phyloP scores from a whole-genome alignment of 441 rosid species.

The Hura crepitans region DNA sequence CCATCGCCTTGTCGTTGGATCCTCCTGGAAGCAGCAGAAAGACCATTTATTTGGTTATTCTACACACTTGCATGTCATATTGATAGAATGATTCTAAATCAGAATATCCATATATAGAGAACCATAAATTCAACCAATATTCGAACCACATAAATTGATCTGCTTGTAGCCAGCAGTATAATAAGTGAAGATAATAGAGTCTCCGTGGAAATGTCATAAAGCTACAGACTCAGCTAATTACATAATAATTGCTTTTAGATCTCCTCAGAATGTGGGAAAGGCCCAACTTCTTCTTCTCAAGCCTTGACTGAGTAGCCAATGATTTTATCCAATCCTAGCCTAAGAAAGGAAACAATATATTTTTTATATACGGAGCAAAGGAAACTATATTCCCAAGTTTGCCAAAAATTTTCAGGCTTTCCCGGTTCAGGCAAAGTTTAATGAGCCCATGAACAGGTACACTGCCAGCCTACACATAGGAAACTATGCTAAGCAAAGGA shows the following conservation, averaged over 20 bases:
- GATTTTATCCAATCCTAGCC: too few species aligned
- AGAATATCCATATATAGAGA: neutral
- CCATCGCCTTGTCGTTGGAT: constrained; percentile 95
- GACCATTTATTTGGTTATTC: neutral
- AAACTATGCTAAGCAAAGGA: neutral
- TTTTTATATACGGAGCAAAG: neutral
- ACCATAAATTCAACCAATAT: neutral
- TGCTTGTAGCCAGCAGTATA: neutral
- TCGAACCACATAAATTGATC: too few species aligned
- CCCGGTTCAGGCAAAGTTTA: too few species aligned
- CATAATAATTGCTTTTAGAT: neutral
- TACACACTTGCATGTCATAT: neutral
- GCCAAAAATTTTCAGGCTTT: neutral
- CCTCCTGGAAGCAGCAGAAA: constrained; percentile 55
- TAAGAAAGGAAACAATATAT: too few species aligned
- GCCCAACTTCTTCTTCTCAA: neutral
- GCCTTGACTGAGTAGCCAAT: too few species aligned
- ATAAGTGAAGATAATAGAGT: neutral
- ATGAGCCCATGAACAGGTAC: neutral
- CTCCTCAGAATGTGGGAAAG: neutral
- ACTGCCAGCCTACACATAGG: neutral
- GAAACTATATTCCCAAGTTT: neutral
- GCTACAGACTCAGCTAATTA: neutral
- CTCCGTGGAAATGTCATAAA: neutral
- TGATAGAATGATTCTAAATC: neutral